Evolutionary conservation across 306 rosid genomes (phyloP).

Genomic region (Quercus aquifolioides): DNA sequence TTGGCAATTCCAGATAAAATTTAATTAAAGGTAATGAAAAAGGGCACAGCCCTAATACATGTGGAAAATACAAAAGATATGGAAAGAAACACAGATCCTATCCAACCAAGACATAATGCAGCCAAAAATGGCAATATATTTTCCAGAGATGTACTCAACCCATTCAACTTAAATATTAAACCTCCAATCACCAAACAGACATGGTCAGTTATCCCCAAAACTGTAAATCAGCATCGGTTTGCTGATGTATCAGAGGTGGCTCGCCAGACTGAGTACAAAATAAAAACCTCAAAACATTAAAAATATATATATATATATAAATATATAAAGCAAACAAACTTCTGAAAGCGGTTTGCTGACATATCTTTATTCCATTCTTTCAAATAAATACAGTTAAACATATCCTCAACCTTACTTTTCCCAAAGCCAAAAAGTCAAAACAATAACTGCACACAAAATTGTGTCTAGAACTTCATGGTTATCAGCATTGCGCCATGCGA

Average conservation of each 20-base stretch:
- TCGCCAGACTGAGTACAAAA: background rate
- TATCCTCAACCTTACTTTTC: background rate
- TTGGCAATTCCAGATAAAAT: background rate
- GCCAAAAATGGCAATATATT: too few species aligned
- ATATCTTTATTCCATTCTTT: background rate
- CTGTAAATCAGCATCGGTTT: background rate
- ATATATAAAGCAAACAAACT: background rate
- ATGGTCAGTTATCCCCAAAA: background rate
- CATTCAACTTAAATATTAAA: background rate
- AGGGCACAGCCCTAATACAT: background rate
- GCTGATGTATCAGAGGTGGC: background rate
- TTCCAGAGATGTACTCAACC: background rate
- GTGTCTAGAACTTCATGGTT: background rate
- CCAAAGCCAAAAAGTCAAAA: conserved; percentile 1
- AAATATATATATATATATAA: background rate
- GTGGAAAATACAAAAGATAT: background rate
- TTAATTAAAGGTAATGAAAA: too few species aligned
- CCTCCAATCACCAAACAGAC: background rate
- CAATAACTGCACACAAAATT: conserved; percentile 1
- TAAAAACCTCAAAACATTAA: background rate
- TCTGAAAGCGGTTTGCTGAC: background rate
- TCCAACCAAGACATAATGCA: background rate
- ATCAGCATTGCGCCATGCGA: conserved; percentile 1
- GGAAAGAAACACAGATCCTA: background rate
- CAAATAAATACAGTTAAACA: conserved; percentile 8